These are phyloP conservation scores for Goffeauzyma gilvescens DNA, from an alignment of 768 basidiomycete species.

Conservation along the genomic window DNA sequence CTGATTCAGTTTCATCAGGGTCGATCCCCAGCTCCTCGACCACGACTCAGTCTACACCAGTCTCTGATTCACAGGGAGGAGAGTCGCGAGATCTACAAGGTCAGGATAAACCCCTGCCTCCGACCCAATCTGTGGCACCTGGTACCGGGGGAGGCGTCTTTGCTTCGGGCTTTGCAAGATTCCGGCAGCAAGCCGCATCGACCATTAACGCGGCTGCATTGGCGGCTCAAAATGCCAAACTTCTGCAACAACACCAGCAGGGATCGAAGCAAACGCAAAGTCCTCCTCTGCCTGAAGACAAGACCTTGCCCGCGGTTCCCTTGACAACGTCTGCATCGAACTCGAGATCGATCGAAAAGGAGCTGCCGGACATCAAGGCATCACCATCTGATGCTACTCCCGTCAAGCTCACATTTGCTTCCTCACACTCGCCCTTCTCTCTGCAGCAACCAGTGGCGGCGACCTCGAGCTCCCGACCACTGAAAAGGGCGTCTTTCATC, in stretches of 20 bases:
- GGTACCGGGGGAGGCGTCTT: no score
- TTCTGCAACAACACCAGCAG: background rate
- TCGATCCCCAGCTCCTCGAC: background rate
- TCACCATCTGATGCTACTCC: background rate
- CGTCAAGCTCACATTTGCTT: conserved; percentile 3
- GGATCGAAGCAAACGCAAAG: no score
- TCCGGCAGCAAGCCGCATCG: background rate
- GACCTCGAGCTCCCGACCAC: conserved; percentile 35
- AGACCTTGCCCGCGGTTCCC: no score
- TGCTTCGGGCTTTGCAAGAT: background rate
- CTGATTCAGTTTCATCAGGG: background rate
- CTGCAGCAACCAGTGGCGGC: background rate
- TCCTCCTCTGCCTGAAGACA: no score
- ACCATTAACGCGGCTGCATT: no score
- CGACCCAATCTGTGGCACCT: background rate
- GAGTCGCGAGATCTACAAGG: no score
- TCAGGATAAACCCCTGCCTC: background rate
- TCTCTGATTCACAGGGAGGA: no score
- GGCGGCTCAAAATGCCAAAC: no score
- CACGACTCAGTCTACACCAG: background rate
- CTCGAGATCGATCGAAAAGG: background rate
- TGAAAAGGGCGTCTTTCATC: conserved; percentile 81
- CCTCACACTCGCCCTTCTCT: background rate
- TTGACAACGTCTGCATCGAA: no score
- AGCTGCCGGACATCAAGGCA: background rate